phyloP scores from a whole-genome alignment of 257 asterid genomes.

The Vinca minor region DNA sequence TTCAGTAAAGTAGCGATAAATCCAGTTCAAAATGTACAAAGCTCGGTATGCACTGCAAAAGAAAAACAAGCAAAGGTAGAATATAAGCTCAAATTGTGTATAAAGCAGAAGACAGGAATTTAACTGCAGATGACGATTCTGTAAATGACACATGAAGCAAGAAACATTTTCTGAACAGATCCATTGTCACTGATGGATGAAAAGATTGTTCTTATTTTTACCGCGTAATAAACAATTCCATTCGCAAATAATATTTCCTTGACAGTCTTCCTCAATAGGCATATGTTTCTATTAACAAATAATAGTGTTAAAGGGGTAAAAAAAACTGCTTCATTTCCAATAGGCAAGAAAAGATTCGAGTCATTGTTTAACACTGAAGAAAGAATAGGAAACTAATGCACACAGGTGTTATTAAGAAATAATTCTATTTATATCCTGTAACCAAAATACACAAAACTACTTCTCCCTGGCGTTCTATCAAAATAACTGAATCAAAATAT shows the following conservation, averaged over 20 bases:
- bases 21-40: conserved; percentile 75
- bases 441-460: background rate
- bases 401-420: too few species aligned
- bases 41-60: conserved; percentile 72
- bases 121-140: background rate
- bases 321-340: background rate
- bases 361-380: background rate
- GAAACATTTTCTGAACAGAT: background rate
- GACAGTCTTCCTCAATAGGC: background rate
- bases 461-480: background rate
- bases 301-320: too few species aligned
- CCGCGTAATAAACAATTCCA: background rate
- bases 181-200: too few species aligned
- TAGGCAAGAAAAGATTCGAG: background rate
- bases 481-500: background rate
- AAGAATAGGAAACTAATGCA: background rate
- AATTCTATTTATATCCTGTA: too few species aligned
- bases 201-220: background rate
- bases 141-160: background rate
- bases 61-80: conserved; percentile 15
- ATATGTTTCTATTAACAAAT: background rate
- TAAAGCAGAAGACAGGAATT: background rate
- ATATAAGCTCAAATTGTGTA: background rate
- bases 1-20: conserved; percentile 87
- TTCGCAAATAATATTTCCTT: background rate